Evolutionary conservation across 768 basidiomycete species (phyloP), one percentile per base, ranked within the genome.

Genomic region (Hygrocybe punicea): DNA sequence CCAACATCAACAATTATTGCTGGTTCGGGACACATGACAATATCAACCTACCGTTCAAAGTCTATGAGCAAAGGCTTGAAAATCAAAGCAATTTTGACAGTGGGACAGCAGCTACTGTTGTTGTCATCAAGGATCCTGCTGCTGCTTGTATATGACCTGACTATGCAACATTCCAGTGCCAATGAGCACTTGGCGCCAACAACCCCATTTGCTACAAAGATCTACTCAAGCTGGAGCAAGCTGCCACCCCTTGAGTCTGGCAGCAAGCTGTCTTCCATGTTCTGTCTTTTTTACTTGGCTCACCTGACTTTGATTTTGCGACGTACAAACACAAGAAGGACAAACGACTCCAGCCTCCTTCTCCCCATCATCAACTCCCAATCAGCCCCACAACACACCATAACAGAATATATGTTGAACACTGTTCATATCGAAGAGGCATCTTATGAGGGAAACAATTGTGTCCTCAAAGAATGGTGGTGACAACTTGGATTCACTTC

Each of bases 371-470:
- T n/a, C n/a, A n/a, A n/a, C n/a, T n/a, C n/a, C n/a, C n/a, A n/a
- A n/a, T 11, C 21, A 7, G 48, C 17, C 8, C 48, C 53, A 3
- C 65, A 70, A 8, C 63, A 69, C 49, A 51, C 61, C 2, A 71
- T 68, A 9, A 48, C 60, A 0, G 74, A 78, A 57, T 75, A 64
- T 52, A 63, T 77, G 1, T 68, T 78, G 1, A 69, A 70, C 0
- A 73, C 73, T 1, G 65, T 67, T 21, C 53, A 69, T 55, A 71
- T 76, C 35, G 60, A 71, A 2, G 75, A 79, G 45, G 73, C 73
- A 3, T 74, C 71, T 50, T 78, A 78, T 39, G 67, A 75, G 16
- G 75, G 70, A 6, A 73, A 75, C 60, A 35, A 51, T 2, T 58
- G 58, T 8, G 59, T 77, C 0, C 57, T 74, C 2, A 29, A 62